Evolutionary conservation across 1,139 yeast genomes (phyloP).

Genomic region (Candida sp.): DNA sequence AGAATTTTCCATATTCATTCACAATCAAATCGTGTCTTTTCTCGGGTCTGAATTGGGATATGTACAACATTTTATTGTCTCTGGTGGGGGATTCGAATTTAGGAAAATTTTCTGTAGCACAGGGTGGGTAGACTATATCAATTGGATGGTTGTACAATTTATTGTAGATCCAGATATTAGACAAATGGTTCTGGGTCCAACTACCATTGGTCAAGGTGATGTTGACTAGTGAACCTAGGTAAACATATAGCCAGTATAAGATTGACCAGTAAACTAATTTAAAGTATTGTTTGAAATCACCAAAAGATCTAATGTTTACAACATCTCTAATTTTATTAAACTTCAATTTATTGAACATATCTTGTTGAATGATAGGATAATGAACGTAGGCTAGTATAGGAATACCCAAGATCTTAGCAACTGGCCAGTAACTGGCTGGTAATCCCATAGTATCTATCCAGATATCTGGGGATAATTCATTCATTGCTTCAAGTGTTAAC

Average conservation of each 20-base stretch:
- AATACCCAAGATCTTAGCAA: slow-evolving; percentile 50
- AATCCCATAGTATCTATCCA: slow-evolving; percentile 95
- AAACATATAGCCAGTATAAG: slow-evolving; percentile 59
- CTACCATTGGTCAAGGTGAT: slow-evolving; percentile 79
- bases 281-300: slow-evolving; percentile 21
- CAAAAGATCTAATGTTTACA: slow-evolving; percentile 5
- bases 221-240: slow-evolving; percentile 65
- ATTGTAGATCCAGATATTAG: slow-evolving; percentile 53
- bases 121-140: slow-evolving; percentile 78
- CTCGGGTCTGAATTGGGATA: slow-evolving; percentile 96
- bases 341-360: slow-evolving; percentile 68
- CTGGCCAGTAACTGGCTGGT: slow-evolving; percentile 71
- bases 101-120: slow-evolving; percentile 55
- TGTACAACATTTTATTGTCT: slow-evolving; percentile 58
- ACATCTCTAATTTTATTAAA: slow-evolving; percentile 18
- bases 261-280: slow-evolving; percentile 73
- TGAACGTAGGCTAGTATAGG: slow-evolving; percentile 90
- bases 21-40: slow-evolving; percentile 80
- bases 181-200: slow-evolving; percentile 84
- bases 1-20: slow-evolving; percentile 55
- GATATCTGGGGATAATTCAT: slow-evolving; percentile 76
- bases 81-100: slow-evolving; percentile 22
- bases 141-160: slow-evolving; percentile 18
- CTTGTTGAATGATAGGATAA: slow-evolving; percentile 86
- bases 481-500: slow-evolving; percentile 69